A percentile compares a stretch with the other conserved stretches of the same genome.
These are phyloP conservation scores for Erigeron philadelphicus DNA, from an alignment of 140 eudicot genomes.

Conservation along the genomic window DNA sequence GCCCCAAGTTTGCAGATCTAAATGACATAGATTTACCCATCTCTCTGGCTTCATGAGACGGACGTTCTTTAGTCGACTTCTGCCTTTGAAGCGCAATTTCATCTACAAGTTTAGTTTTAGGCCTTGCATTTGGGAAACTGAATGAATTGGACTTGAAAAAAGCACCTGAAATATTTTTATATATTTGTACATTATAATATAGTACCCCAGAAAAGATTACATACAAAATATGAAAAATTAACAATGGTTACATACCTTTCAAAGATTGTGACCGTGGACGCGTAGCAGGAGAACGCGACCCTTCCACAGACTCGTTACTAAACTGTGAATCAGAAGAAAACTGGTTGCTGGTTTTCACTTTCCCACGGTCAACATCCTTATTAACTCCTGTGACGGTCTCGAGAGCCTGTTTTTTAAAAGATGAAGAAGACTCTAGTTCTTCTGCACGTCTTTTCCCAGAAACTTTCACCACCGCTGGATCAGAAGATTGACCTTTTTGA, in stretches of 20 bases:
- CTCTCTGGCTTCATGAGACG: conserved; percentile 46
- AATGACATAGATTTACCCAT: conserved; percentile 75
- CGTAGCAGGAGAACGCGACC: conserved; percentile 38
- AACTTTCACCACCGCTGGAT: conserved; percentile 35
- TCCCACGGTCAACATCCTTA: conserved; percentile 52
- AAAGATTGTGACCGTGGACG: conserved; percentile 40
- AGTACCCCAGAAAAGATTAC: not conserved
- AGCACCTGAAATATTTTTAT: too few species aligned
- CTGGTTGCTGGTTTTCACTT: conserved; percentile 36
- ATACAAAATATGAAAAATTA: not conserved
- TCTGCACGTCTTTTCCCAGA: conserved; percentile 60
- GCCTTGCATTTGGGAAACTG: conserved; percentile 46
- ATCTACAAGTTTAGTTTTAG: conserved; percentile 63
- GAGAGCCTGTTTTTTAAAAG: conserved; percentile 53
- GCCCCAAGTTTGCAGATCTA: conserved; percentile 48
- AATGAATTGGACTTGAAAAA: conserved; percentile 76
- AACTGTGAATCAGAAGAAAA: conserved; percentile 32
- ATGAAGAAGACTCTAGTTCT: conserved; percentile 54
- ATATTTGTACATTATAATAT: conserved; percentile 9
- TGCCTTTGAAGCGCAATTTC: conserved; percentile 60
- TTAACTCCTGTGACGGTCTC: conserved; percentile 38
- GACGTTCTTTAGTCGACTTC: conserved; percentile 48
- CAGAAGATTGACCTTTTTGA: conserved; percentile 44
- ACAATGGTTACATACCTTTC: conserved; percentile 34
- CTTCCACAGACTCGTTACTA: conserved; percentile 38